Evolutionary conservation across 2,329 filamentous ascomycete genomes (phyloP).

Genomic region (Phyllosticta citrichinensis): DNA sequence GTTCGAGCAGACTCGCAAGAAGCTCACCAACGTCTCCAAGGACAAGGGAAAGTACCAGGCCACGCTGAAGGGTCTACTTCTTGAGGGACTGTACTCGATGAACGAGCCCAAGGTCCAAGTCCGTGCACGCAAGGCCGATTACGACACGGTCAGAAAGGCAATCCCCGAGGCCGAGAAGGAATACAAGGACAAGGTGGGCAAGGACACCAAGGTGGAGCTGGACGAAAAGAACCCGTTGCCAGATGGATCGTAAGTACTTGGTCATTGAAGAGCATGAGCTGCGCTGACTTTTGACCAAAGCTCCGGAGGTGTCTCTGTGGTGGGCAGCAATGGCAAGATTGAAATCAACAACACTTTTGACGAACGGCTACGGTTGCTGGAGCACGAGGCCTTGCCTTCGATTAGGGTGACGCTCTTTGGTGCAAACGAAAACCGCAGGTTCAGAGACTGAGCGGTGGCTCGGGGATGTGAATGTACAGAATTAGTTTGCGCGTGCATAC

Average conservation of each 20-base stretch:
- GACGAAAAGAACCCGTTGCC: slow-evolving; percentile 72
- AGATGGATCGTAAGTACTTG: slow-evolving; percentile 62
- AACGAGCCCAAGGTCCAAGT: slow-evolving; percentile 69
- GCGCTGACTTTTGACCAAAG: slow-evolving; percentile 37
- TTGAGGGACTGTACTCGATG: slow-evolving; percentile 85
- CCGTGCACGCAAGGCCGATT: slow-evolving; percentile 70
- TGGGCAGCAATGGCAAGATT: slow-evolving; percentile 83
- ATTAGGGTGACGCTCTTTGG: slow-evolving; percentile 85
- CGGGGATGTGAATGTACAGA: neutral
- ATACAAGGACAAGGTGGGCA: slow-evolving; percentile 70
- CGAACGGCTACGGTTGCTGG: slow-evolving; percentile 74
- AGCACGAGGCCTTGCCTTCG: slow-evolving; percentile 73
- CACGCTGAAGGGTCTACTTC: slow-evolving; percentile 67
- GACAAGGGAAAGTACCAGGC: slow-evolving; percentile 66
- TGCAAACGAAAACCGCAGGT: slow-evolving; percentile 89
- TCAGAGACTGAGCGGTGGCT: slow-evolving; percentile 57
- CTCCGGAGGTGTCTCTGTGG: slow-evolving; percentile 69
- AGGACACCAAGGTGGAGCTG: slow-evolving; percentile 58
- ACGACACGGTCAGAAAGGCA: slow-evolving; percentile 64
- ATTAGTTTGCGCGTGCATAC: neutral
- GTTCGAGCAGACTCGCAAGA: slow-evolving; percentile 69
- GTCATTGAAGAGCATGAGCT: neutral
- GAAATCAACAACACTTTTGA: slow-evolving; percentile 98
- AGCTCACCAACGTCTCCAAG: slow-evolving; percentile 56
- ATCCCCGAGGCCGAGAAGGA: slow-evolving; percentile 66